phyloP scores from a whole-genome alignment of 352 stramenopile genomes.

The Phytophthora agathidicida region DNA sequence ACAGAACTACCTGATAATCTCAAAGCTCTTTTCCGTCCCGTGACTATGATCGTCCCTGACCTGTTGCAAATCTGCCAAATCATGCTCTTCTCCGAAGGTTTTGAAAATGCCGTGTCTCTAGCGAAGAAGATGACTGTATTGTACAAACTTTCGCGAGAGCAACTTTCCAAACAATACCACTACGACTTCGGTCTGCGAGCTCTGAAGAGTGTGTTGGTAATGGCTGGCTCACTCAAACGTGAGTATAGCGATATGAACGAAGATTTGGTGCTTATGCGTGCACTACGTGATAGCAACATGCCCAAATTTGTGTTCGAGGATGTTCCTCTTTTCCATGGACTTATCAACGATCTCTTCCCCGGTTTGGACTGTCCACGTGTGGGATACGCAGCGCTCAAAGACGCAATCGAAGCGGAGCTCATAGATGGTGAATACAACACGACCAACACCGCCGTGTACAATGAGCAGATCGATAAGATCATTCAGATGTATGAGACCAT shows the following conservation, averaged over 20 bases:
- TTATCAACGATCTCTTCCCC: slow-evolving; percentile 96
- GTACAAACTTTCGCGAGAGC: slow-evolving; percentile 95
- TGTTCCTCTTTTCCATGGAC: slow-evolving; percentile 92
- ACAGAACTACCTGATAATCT: slow-evolving; percentile 94
- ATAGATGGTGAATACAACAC: slow-evolving; percentile 85
- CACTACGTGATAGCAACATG: slow-evolving; percentile 96
- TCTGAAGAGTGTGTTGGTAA: slow-evolving; percentile 95
- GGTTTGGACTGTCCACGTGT: slow-evolving; percentile 93
- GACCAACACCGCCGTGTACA: slow-evolving; percentile 70
- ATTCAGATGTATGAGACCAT: slow-evolving; percentile 98
- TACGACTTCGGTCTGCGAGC: slow-evolving; percentile 96
- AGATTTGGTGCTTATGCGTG: slow-evolving; percentile 95
- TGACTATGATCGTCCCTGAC: slow-evolving; percentile 95
- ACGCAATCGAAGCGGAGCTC: slow-evolving; percentile 88
- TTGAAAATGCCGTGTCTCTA: slow-evolving; percentile 89
- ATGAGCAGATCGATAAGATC: slow-evolving; percentile 95
- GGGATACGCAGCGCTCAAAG: slow-evolving; percentile 91
- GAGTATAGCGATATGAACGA: slow-evolving; percentile 94
- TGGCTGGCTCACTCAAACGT: slow-evolving; percentile 93
- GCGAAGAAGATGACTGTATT: slow-evolving; percentile 96
- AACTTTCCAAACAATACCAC: slow-evolving; percentile 96
- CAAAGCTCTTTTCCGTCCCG: slow-evolving; percentile 92
- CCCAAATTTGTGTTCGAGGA: slow-evolving; percentile 98
- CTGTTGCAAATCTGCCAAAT: slow-evolving; percentile 94
- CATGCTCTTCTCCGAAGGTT: slow-evolving; percentile 94